Evolutionary conservation across 116 monocot species (phyloP), one percentile per base, ranked within the genome.

Genomic region (Trichopus zeylanicus): DNA sequence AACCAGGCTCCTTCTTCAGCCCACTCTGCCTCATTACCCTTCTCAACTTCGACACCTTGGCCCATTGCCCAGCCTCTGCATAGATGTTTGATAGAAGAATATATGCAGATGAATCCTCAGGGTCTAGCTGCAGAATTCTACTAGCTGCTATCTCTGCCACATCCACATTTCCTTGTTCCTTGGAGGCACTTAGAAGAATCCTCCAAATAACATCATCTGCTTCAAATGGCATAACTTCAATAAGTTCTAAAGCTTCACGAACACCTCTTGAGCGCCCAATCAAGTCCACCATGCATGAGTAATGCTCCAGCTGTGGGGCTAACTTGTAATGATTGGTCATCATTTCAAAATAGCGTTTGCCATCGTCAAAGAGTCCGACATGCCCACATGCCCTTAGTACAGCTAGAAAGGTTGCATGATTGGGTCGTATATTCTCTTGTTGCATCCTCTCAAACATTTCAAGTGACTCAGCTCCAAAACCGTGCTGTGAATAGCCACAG

Each of bases 131-230:
- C 29, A 86, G 56, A 35, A 94, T 60, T 6, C 63, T 73, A 48
- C 34, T 60, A 12, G 76, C 75, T 12, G 89, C 89, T 27, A 81
- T 20, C 54, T 89, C 89, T 46, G 89, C 94, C 32, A 80, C 61
- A 46, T 78, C 73, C 47, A 81, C 63, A 55, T 89, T 65, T 61
- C 62, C 57, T 21, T 73, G 74, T 12, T 80, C 66, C 56, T 78
- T 76, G 64, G 86, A 91, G 19, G 64, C 70, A 55, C 75, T 83
- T 1, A 94, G 67, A 10, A 94, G 73, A 38, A 74, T 83, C 59
- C 86, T 89, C 94, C 94, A 94, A 53, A 89, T 74, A 39, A 88
- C 67, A 57, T 72, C 80, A 83, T 94, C 89, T 24, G 94, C 67
- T 47, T 81, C 74, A 61, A 65, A 72, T 7, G 94, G 81, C 86